Base-by-base conservation (phyloP, 768 basidiomycete genomes). In the Phanerodontia chrysosporium region DNA sequence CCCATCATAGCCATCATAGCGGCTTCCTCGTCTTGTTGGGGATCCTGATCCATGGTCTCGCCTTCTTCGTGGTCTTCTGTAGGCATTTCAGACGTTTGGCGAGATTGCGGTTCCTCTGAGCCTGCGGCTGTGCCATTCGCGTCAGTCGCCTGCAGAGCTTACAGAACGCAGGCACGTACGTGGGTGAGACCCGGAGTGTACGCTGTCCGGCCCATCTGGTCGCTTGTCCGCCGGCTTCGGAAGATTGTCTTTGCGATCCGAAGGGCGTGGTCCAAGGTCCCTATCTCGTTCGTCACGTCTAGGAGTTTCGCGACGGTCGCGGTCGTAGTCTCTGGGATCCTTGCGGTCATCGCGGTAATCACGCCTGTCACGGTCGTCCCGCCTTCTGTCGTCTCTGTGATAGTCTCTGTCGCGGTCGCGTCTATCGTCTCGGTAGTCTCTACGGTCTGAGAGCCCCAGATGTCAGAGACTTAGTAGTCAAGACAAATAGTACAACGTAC, bases 1-100 rank as follows among this genome's bases (percentile, higher is more conserved):
- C 96, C 95, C 92, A 98, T 96, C 79, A 84, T 81, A 36, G 87
- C 83, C 82, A 89, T 90, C 86, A 97, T 92, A 55, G 83, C 86
- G 49, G 83, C 82, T 24, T 90, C 89, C 42, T 89, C 90, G 14
- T 83, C 86, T 58, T 78, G 78, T n/a, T 80, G 81, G 28, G 74
- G 77, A 18, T 79, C 52, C 46, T 25, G 22, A 24, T 24, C 78
- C 76, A 79, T 78, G 10, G 72, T 75, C 64, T 80, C 77, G 35
- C 75, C 78, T 44, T 78, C 80, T 65, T 81, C 78, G 42, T 72
- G 76, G 24, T 75, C 82, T 59, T 86, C 85, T 66, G 76, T 76
- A 32, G 69, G 67, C 16, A 75, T 77, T 59, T 83, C 83, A 2
- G 78, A 82, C 45, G 79, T 78, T 64, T 65, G 64, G 49, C 66